Evolutionary conservation across 768 basidiomycete species (phyloP), one percentile per base, ranked within the genome.

Genomic region (Kwoniella sp.): DNA sequence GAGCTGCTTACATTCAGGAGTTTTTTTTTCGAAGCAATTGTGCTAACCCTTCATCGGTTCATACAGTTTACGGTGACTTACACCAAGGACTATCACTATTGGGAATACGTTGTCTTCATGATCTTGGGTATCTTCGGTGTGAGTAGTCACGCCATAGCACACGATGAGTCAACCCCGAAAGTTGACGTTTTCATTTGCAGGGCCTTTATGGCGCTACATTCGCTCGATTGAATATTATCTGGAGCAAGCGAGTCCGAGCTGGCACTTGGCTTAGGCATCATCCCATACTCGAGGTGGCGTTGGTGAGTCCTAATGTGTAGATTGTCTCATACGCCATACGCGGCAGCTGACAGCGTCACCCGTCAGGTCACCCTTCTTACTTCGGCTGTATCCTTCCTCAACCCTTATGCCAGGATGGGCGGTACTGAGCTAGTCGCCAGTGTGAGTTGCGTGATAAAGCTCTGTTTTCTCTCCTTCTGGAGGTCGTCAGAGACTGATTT

Each of bases 371-470:
- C 92, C 0, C 77, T 88, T 30, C 74, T 89, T 29, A 97, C 95
- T 0, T 86, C 90, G 0, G 69, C 86, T 3, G 79, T 95, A 48
- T 89, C 89, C 68, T 95, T 93, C 82, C 80, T 90, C 57, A 96
- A 94, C 77, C 89, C 90, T 0, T 97, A 88, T 75, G 89, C 91
- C 5, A 87, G 89, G 37, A 94, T 97, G 90, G 89, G 92, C 56
- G 92, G 95, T 2, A 94, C 95, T 1, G 93, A 99, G 73, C 88
- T 97, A 24, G 90, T 99, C 57, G 92, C 91, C 76, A 88, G 88
- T 65, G 86, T 97, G 50, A 92, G 77, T 71, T 50, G 54, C 17
- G 13, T 33, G 13, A 33, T 33, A 5, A 33, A n/a, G n/a, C n/a
- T n/a, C n/a, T n/a, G n/a, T n/a, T n/a, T 22, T 19, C 46, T 47